Base-by-base conservation (phyloP, 2,329 filamentous ascomycete species). In the Aspergillaceae sp. region DNA sequence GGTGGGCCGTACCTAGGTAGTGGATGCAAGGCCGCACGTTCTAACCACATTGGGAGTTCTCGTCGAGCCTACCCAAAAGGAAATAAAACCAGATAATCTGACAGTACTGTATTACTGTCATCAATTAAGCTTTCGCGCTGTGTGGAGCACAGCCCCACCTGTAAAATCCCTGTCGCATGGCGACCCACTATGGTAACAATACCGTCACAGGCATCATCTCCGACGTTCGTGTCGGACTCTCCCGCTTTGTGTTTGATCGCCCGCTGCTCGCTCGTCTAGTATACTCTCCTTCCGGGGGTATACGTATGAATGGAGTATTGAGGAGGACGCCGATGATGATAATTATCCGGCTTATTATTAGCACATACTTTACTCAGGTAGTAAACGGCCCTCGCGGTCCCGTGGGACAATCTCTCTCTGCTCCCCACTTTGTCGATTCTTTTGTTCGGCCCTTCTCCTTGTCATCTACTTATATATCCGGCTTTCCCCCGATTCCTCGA, bases 41-140 rank as follows among this genome's bases (percentile, higher is more conserved):
- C 36, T 38, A 38, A 38, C 36, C 11, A 8, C 7, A 38, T 38
- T 19, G 36, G 36, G 36, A 27, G 28, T 32, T 41, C 11, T 41
- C 40, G 40, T 30, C 40, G 40, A 41, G 19, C 38, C 19, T 19
- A 19, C 19, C 19, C 19, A 19, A 19, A 19, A 19, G 19, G 19
- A 19, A 19, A 19, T 19, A 19, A 19, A 19, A 19, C 19, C 19
- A 19, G 19, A 19, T 19, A 19, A 19, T 19, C 19, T 19, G 19
- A 19, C 19, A 6, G 2, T 9, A 32, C 30, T 32, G 30, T 32
- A 38, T 26, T 38, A 38, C 36, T 46, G 49, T 47, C 50, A 54
- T 56, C 48, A 51, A 56, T 56, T 58, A 58, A 58, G 56, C 56
- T 58, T 58, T 51, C 19, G 19, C 19, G 19, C 19, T 19, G 19